Evolutionary conservation across 371 early-diverging fungal species (phyloP), one percentile per base, ranked within the genome.

Genomic region (Cokeromyces recurvatus): DNA sequence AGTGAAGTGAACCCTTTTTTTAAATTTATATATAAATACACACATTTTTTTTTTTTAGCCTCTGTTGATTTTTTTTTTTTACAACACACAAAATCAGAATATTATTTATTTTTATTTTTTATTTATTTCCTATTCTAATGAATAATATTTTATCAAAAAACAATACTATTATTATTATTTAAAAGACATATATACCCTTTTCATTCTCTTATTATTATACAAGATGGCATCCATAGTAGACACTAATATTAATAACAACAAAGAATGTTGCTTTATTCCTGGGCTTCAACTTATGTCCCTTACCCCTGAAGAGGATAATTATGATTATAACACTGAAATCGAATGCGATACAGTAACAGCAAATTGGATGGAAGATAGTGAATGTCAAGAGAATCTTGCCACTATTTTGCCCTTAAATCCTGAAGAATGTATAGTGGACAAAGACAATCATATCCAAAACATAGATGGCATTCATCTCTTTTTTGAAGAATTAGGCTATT

Each of bases 331-430:
- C 25, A 9, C 4, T n/a, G n/a, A 34, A 11, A 15, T n/a, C 7
- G 9, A 34, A 4, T 4, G 14, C 11, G 17, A 29, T 4, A n/a
- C 38, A 39, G 39, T 38, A 23, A 39, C 44, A 3, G 23, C 24
- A 4, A 44, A 32, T 17, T 63, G 63, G 63, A 32, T 63, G 4
- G 63, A 63, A 22, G 63, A 63, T 23, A 45, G 52, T 39, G 58
- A 63, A 51, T 58, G 58, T 42, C 63, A 63, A 58, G 63, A 63
- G 20, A 63, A 63, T 20, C 47, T 63, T n/a, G 48, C 58, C 11
- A 53, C 59, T 3, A 63, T 63, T 10, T 31, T 63, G 12, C 38
- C 59, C 3, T 27, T 63, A 9, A 58, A 38, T 38, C 63, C 63
- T 10, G 63, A 63, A 38, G 59, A 51, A 40, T 58, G 55, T 17